A percentile compares a stretch with the other conserved stretches of the same genome.
phyloP scores from a whole-genome alignment of 257 asterid species.

The Orobanche coerulescens region DNA sequence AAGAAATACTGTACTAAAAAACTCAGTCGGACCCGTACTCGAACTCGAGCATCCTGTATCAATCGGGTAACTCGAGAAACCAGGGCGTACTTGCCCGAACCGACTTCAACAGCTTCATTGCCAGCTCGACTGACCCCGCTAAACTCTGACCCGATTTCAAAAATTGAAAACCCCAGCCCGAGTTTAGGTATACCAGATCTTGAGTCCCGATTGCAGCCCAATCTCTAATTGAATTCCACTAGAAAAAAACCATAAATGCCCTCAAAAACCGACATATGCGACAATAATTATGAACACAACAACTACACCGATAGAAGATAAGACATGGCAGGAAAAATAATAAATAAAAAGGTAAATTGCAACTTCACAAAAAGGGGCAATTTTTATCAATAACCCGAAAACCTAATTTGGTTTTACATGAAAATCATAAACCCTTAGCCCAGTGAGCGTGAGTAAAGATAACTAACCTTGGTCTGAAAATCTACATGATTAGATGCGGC shows the following conservation, averaged over 20 bases:
- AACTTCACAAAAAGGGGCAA: neutral
- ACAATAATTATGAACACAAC: neutral
- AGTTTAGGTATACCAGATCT: no score
- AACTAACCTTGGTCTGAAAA: conserved; percentile 42
- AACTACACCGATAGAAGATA: neutral
- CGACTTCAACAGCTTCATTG: no score
- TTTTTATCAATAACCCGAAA: neutral
- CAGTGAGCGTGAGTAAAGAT: no score
- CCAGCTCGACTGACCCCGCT: no score
- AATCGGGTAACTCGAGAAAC: no score
- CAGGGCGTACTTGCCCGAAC: no score
- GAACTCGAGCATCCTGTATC: no score
- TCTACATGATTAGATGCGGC: conserved; percentile 43
- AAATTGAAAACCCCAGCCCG: no score
- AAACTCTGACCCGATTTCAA: no score
- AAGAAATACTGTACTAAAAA: no score
- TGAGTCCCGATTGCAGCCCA: neutral
- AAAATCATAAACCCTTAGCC: neutral
- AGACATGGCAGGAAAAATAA: neutral
- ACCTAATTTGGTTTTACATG: neutral
- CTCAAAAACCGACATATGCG: neutral
- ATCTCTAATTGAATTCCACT: neutral
- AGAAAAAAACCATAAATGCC: neutral
- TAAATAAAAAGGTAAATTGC: neutral
- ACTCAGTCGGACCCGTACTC: no score